Evolutionary conservation across 2,329 filamentous ascomycete species (phyloP), one percentile per base, ranked within the genome.

Genomic region (Claviceps quebecensis): DNA sequence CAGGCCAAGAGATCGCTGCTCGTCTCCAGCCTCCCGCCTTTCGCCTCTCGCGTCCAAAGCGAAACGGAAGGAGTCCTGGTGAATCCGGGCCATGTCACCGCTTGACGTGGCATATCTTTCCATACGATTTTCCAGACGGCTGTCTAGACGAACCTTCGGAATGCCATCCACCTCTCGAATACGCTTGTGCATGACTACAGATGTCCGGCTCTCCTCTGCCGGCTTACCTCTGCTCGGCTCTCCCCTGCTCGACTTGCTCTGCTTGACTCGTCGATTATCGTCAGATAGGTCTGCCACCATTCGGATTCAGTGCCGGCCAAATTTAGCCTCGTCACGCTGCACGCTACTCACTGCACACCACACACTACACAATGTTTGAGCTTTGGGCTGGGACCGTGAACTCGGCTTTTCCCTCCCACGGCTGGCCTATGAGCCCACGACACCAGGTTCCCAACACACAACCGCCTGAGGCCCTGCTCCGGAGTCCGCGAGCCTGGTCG

Each of bases 11-110:
- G 52, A 41, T 26, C 46, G 49, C 34, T 29, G 34, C 45, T 41
- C 29, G 39, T 40, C 39, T 51, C 48, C 48, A 40, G 49, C 40
- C 26, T 45, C 26, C 26, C n/a, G 26, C 26, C 44, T 45, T 9
- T 23, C 26, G 44, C 44, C 8, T 41, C 26, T 34, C 9, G 29
- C 29, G 29, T 34, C 29, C 29, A 19, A 50, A 53, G 48, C 52
- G 48, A 53, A 51, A 45, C 52, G 46, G 49, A 51, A 47, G 45
- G 41, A 47, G 52, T 41, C 49, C 37, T 49, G 44, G 50, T 45
- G 49, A 36, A 34, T 48, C 36, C 45, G 43, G 52, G 40, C 19
- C 48, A 45, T 45, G 52, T 29, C 48, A 34, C 39, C 37, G 40
- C 52, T 48, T 46, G 52, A 53, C 48, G 48, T 53, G 52, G 48